Percentiles rank a stretch among this genome's conserved stretches.
Conservation (phyloP, 306 rosid species). For the Luffa acutangula region DNA sequence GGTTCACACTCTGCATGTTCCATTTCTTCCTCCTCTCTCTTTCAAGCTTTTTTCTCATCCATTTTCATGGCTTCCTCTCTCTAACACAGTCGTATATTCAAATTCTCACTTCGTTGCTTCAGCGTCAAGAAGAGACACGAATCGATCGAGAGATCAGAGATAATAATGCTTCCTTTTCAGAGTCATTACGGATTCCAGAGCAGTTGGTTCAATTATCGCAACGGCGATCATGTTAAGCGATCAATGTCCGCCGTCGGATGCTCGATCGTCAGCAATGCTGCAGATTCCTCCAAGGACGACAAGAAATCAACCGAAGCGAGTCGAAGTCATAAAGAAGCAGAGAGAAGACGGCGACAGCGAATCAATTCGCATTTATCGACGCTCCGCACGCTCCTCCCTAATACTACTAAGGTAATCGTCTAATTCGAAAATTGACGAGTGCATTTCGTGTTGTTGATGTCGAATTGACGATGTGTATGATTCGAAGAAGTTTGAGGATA, state of each 20-base stretch:
- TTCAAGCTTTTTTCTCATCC: background rate
- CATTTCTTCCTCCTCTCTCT: background rate
- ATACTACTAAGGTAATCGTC: conserved; percentile 41
- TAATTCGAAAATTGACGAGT: background rate
- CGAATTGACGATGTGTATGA: background rate
- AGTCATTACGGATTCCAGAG: conserved; percentile 23
- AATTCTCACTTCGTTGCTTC: background rate
- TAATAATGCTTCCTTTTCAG: conserved; percentile 37
- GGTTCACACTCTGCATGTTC: background rate
- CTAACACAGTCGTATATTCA: background rate
- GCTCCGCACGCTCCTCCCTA: conserved; percentile 74
- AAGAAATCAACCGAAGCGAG: conserved; percentile 50
- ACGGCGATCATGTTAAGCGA: background rate
- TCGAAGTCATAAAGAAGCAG: conserved; percentile 83
- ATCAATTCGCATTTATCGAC: conserved; percentile 84
- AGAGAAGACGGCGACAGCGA: conserved; percentile 85
- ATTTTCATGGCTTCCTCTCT: background rate
- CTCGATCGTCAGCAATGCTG: conserved; percentile 18
- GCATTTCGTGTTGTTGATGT: background rate
- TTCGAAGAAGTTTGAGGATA: background rate
- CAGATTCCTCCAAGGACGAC: conserved; percentile 20
- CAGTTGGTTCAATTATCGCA: conserved; percentile 3
- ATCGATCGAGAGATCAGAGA: background rate
- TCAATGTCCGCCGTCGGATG: conserved; percentile 25
- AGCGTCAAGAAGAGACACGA: background rate